phyloP scores from a whole-genome alignment of 305 asterid genomes.

The Petunia hybrid region DNA sequence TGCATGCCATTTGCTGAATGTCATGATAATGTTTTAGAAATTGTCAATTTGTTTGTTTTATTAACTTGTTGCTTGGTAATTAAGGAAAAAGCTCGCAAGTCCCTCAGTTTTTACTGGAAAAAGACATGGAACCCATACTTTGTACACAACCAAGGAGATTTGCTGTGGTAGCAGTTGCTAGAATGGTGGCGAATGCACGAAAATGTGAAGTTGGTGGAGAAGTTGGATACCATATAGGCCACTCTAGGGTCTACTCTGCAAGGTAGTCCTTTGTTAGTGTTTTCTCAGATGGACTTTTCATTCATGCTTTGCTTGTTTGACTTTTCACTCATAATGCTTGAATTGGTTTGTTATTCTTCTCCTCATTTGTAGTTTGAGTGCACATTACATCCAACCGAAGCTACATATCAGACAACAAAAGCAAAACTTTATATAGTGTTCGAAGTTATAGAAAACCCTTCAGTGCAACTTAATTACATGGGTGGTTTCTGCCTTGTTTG shows the following conservation, averaged over 20 bases:
- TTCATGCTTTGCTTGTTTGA: constrained; percentile 27
- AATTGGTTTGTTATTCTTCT: constrained; percentile 18
- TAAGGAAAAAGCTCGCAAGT: constrained; percentile 98
- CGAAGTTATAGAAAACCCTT: neutral
- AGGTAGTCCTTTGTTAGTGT: constrained; percentile 53
- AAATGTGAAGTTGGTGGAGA: constrained; percentile 94
- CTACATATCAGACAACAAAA: neutral
- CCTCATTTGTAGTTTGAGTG: constrained; percentile 14
- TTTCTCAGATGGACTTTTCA: constrained; percentile 6
- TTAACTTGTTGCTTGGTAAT: constrained; percentile 33
- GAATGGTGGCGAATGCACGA: constrained; percentile 88
- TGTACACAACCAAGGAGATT: constrained; percentile 98
- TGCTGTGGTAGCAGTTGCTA: constrained; percentile 97
- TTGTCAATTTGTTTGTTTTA: neutral
- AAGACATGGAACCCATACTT: constrained; percentile 78
- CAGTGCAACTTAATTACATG: constrained; percentile 14
- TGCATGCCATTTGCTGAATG: constrained; percentile 5
- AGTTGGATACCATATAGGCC: constrained; percentile 97
- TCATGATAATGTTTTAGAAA: neutral
- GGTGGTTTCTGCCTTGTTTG: neutral
- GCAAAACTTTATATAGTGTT: neutral
- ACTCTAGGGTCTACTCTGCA: constrained; percentile 76
- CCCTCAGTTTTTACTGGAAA: constrained; percentile 89
- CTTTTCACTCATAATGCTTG: constrained; percentile 27
- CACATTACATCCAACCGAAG: neutral